Base-by-base conservation (phyloP, 176 grass and related monocot species). In the Echinochloa phyllopogon region DNA sequence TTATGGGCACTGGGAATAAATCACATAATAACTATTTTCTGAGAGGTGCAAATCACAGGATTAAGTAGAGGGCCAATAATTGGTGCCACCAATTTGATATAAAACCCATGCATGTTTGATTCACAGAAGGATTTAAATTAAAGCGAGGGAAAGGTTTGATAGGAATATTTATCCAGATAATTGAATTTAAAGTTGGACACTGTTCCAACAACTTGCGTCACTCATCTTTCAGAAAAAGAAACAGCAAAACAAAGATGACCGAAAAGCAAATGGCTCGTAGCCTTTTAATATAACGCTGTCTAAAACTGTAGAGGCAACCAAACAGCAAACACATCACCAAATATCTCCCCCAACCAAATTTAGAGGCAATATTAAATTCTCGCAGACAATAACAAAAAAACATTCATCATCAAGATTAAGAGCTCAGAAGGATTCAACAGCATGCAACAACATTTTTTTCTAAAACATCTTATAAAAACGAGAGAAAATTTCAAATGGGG, bases 181-280 rank as follows among this genome's bases (percentile, higher is more conserved):
- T 68, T 64, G 86, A 74, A 79, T 74, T 79, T 71, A 90, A 83
- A 79, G 67, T 1, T 15, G 5, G 48, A 39, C 42, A 74, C 60
- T 90, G 39, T 83, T 86, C 79, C 84, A 87, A 87, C 89, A 80
- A 88, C 82, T 71, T 64, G 76, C 84, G 85, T 81, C 77, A 56
- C 77, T 78, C 69, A 91, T 72, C 80, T 80, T 82, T 82, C 71
- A 78, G 55, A 66, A 85, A 88, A 88, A 65, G 56, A 88, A 82
- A 38, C 61, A 91, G 25, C 82, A 82, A 74, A 88, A 38, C 82
- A 84, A 87, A 68, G 24, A 87, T 87, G 53, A 61, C 75, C 53
- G 24, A 91, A 90, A 91, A 75, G 42, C 81, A 80, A 87, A 70
- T 53, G 51, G 78, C 53, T 44, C 69, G 16, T 43, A 76, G 73